A percentile compares a stretch with the other conserved stretches of the same genome.
Evolutionary conservation across 1,284 basidiomycete species (phyloP).

Genomic region (Papiliotrema fonsecae): DNA sequence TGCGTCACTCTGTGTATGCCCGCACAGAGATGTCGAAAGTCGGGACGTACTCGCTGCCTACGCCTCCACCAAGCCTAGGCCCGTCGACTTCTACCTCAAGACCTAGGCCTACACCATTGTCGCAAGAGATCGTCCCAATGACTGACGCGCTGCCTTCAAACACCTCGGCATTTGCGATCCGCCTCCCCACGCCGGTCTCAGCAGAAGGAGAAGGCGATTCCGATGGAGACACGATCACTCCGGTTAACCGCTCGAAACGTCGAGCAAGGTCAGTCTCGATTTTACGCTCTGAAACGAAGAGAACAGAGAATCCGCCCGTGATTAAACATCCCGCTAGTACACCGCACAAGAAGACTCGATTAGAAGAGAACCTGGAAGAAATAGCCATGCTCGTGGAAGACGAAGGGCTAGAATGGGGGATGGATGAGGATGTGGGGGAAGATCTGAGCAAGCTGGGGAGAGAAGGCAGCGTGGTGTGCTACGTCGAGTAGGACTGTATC

Average conservation of each 20-base stretch:
- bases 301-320: neutral
- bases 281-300: neutral
- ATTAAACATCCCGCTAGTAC: conserved; percentile 3
- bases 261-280: neutral
- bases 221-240: neutral
- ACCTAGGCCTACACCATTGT: too few species aligned
- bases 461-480: conserved; percentile 27
- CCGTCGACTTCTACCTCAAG: too few species aligned
- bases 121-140: too few species aligned
- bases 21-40: neutral
- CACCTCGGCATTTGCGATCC: neutral
- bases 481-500: conserved; percentile 1
- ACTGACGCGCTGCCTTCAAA: too few species aligned
- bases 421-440: conserved; percentile 34
- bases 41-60: conserved; percentile 13
- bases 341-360: conserved; percentile 11
- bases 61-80: conserved; percentile 18
- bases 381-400: conserved; percentile 23
- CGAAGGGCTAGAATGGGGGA: conserved; percentile 34
- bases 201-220: neutral
- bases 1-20: neutral
- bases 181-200: conserved; percentile 3
- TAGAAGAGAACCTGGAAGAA: conserved; percentile 13
- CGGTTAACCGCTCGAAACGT: neutral
- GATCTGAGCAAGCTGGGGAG: conserved; percentile 29